Evolutionary conservation across 805 yeast genomes (phyloP).

Genomic region (Ogataea trehaloabstinens): DNA sequence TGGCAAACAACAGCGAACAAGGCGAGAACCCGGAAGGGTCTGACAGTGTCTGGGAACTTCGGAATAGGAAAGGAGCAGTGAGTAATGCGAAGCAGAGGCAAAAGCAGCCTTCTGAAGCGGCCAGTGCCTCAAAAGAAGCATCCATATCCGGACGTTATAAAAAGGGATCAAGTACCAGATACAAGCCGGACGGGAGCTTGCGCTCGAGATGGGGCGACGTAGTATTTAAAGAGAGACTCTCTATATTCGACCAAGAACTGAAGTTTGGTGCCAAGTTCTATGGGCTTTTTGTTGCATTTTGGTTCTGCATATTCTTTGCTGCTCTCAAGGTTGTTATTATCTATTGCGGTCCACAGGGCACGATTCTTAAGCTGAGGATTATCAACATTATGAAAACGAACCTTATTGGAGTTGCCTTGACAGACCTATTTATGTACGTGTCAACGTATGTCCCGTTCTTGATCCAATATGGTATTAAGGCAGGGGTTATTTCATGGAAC

Average conservation of each 20-base stretch:
- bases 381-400: constrained; percentile 58
- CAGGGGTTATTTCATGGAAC: constrained; percentile 55
- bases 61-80: no score
- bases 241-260: constrained; percentile 53
- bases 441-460: constrained; percentile 57
- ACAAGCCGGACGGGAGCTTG: constrained; percentile 33
- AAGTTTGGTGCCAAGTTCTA: constrained; percentile 52
- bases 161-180: no score
- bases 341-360: constrained; percentile 47
- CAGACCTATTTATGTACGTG: constrained; percentile 75
- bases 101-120: background rate
- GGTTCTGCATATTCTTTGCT: constrained; percentile 64
- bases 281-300: constrained; percentile 79
- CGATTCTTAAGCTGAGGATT: constrained; percentile 51
- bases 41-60: no score
- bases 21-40: no score
- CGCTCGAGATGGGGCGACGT: constrained; percentile 57
- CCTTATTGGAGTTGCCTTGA: constrained; percentile 61
- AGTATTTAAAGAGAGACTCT: constrained; percentile 40
- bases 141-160: no score
- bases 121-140: background rate
- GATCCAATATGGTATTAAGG: constrained; percentile 55
- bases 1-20: no score
- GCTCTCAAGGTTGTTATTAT: constrained; percentile 53
- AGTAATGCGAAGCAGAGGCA: no score